Conservation (phyloP, 2,329 filamentous ascomycete genomes). For the Mycosphaerella sp. region DNA sequence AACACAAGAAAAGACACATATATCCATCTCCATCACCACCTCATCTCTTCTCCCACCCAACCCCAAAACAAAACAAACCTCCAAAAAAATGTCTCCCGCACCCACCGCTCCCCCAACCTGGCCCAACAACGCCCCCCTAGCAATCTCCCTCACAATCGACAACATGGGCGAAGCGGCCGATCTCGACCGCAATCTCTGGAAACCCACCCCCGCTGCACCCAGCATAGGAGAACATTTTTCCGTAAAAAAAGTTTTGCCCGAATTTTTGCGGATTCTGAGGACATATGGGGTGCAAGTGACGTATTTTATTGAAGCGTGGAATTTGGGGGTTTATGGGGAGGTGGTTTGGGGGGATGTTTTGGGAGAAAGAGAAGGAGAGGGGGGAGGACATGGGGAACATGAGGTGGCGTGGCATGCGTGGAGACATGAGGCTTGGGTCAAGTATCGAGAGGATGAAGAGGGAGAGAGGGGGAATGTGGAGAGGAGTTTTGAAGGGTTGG, state of each 20-base stretch:
- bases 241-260: conserved; percentile 27
- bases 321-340: conserved; percentile 25
- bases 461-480: conserved; percentile 25
- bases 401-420: conserved; percentile 33
- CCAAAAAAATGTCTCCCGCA: too few relatives aligned
- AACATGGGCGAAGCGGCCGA: conserved; percentile 35
- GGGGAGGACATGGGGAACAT: conserved; percentile 18
- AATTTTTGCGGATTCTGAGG: conserved; percentile 25
- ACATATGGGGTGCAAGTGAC: conserved; percentile 28
- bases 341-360: conserved; percentile 20
- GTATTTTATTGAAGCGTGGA: conserved; percentile 34
- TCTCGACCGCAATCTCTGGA: conserved; percentile 28
- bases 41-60: too few relatives aligned
- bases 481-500: conserved; percentile 21
- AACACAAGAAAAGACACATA: too few relatives aligned
- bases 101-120: conserved; percentile 11
- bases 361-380: too few relatives aligned
- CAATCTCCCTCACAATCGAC: conserved; percentile 31
- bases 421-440: conserved; percentile 33
- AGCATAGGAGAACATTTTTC: conserved; percentile 28
- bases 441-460: conserved; percentile 22
- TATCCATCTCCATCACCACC: too few relatives aligned
- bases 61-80: too few relatives aligned
- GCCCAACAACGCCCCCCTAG: conserved; percentile 26
- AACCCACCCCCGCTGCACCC: conserved; percentile 9